These are phyloP conservation scores for Voacanga thouarsii DNA, from an alignment of 257 asterid genomes.

Conservation along the genomic window DNA sequence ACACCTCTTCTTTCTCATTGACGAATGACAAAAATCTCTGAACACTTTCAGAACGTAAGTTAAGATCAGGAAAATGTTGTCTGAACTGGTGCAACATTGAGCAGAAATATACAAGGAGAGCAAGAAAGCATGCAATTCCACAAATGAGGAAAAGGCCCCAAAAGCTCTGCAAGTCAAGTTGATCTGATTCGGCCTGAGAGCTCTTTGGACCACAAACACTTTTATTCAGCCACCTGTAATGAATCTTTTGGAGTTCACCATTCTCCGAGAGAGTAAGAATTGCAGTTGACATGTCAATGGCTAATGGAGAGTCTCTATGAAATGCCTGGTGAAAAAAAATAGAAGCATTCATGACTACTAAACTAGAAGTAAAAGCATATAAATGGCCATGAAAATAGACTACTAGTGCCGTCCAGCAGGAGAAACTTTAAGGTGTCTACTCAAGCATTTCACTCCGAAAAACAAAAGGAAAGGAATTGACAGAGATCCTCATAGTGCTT, in stretches of 20 bases:
- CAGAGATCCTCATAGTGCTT: background rate
- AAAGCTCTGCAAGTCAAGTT: conserved; percentile 47
- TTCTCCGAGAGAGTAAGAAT: conserved; percentile 30
- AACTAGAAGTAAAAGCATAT: background rate
- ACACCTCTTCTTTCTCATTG: conserved; percentile 58
- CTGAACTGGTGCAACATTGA: conserved; percentile 34
- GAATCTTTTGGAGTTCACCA: conserved; percentile 35
- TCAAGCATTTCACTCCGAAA: background rate
- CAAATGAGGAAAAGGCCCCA: conserved; percentile 63
- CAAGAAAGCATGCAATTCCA: conserved; percentile 41
- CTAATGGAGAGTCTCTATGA: conserved; percentile 38
- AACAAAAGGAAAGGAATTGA: no score
- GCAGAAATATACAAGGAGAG: conserved; percentile 40
- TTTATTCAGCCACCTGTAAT: conserved; percentile 25
- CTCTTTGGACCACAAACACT: conserved; percentile 29
- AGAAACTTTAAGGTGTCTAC: background rate
- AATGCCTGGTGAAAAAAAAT: conserved; percentile 24
- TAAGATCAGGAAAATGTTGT: conserved; percentile 24
- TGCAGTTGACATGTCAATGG: conserved; percentile 33
- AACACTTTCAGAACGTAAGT: conserved; percentile 28
- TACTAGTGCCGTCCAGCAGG: background rate
- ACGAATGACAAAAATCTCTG: conserved; percentile 49
- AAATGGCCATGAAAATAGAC: background rate
- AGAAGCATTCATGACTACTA: background rate
- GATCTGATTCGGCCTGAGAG: conserved; percentile 32